These are phyloP conservation scores for Serendipita sp. DNA, from an alignment of 768 basidiomycete genomes.

Conservation along the genomic window DNA sequence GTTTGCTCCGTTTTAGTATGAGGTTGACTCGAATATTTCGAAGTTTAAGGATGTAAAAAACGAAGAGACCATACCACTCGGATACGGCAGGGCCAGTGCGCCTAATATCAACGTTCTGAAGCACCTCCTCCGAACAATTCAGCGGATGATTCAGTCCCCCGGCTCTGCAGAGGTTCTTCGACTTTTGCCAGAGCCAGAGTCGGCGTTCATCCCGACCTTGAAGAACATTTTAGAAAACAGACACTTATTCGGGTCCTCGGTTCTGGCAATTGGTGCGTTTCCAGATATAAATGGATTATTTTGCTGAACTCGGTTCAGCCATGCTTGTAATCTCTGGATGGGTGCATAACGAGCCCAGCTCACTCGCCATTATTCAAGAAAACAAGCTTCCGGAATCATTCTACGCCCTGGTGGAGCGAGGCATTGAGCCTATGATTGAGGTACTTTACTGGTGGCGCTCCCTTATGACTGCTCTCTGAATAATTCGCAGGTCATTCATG, in stretches of 20 bases:
- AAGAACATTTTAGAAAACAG: conserved; percentile 78
- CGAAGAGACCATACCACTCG: not conserved
- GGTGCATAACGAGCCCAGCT: conserved; percentile 97
- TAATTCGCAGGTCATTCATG: conserved; percentile 59
- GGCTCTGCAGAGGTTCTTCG: conserved; percentile 89
- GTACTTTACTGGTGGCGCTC: conserved; percentile 23
- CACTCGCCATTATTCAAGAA: conserved; percentile 83
- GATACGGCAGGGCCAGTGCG: not conserved
- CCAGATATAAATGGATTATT: conserved; percentile 9
- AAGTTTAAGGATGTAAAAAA: conserved; percentile 31
- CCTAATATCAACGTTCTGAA: conserved; percentile 52
- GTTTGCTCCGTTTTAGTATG: conserved; percentile 27
- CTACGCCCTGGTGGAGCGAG: conserved; percentile 68
- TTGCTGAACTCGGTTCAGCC: conserved; percentile 26
- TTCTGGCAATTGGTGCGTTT: conserved; percentile 63
- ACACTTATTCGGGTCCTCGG: conserved; percentile 67
- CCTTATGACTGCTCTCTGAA: not conserved
- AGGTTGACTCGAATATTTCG: conserved; percentile 48
- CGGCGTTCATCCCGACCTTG: conserved; percentile 63
- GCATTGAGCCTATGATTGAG: conserved; percentile 77
- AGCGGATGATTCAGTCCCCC: conserved; percentile 93
- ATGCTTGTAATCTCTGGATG: conserved; percentile 94
- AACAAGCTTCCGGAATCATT: conserved; percentile 75
- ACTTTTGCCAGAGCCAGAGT: conserved; percentile 62
- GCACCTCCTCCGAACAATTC: conserved; percentile 77